Evolutionary conservation across 2,329 filamentous ascomycete genomes (phyloP).

Genomic region (Trichoderma sp.): DNA sequence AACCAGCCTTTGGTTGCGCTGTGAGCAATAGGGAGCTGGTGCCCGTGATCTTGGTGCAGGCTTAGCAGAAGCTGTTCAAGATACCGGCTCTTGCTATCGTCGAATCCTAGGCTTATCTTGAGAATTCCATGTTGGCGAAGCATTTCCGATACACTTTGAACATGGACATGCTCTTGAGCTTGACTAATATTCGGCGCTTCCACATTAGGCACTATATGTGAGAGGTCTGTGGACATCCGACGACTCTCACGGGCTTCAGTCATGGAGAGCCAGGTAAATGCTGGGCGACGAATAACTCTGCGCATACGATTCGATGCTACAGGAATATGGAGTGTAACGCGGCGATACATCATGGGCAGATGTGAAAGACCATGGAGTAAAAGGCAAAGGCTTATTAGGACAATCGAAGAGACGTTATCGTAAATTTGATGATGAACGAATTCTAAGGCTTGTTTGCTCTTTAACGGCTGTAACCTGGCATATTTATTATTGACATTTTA

Average conservation of each 20-base stretch:
- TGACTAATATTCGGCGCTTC: slow-evolving; percentile 26
- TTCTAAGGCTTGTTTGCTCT: background rate
- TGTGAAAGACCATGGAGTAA: background rate
- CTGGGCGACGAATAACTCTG: background rate
- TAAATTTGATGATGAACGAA: background rate
- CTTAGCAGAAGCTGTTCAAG: slow-evolving; percentile 34
- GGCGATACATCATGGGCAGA: background rate
- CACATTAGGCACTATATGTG: slow-evolving; percentile 21
- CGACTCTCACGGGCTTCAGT: background rate
- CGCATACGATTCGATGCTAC: background rate
- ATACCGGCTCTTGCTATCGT: background rate
- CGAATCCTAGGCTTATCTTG: slow-evolving; percentile 40
- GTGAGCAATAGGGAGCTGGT: slow-evolving; percentile 44
- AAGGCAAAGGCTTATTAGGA: background rate
- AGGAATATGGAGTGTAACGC: background rate
- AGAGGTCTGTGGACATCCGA: background rate
- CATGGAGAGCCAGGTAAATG: background rate
- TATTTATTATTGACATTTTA: background rate
- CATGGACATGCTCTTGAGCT: slow-evolving; percentile 28
- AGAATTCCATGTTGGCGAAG: slow-evolving; percentile 37
- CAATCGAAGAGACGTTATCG: background rate
- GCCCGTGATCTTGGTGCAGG: slow-evolving; percentile 39
- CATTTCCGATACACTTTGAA: slow-evolving; percentile 27
- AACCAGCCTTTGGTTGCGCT: slow-evolving; percentile 47
- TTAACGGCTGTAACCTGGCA: background rate